A percentile compares a stretch with the other conserved stretches of the same genome.
Evolutionary conservation across 176 grass and related monocot genomes (phyloP).

Genomic region (Paspalum vaginatum): DNA sequence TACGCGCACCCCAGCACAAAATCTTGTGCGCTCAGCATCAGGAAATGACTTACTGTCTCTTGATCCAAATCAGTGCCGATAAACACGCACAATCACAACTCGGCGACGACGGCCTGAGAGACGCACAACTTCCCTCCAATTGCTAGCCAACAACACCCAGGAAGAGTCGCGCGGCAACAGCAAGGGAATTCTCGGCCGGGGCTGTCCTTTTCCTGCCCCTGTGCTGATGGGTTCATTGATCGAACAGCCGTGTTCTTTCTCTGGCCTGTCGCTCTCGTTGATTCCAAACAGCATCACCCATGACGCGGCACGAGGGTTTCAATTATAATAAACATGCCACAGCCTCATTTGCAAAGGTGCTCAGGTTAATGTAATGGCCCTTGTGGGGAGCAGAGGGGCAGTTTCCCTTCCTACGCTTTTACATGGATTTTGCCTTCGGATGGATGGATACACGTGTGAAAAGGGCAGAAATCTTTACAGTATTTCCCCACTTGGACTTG

Average conservation of each 20-base stretch:
- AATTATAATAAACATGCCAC: background rate
- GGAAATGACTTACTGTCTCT: constrained; percentile 5
- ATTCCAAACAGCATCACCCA: constrained; percentile 14
- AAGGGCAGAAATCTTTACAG: background rate
- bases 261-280: constrained; percentile 36
- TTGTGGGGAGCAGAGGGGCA: constrained; percentile 33
- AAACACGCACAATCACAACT: background rate
- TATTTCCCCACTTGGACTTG: constrained; percentile 18
- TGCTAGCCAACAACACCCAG: background rate
- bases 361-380: background rate
- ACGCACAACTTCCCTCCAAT: background rate
- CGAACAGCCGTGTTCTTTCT: background rate
- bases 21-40: constrained; percentile 11
- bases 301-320: background rate
- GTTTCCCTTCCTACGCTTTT: background rate
- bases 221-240: background rate
- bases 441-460: constrained; percentile 23
- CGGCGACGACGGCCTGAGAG: background rate
- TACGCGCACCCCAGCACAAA: background rate
- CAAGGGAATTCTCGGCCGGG: background rate
- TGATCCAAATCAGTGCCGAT: background rate
- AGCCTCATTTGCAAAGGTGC: background rate
- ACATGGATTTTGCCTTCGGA: background rate
- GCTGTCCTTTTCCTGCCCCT: constrained; percentile 26
- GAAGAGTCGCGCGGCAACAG: constrained; percentile 23